Base-by-base conservation (phyloP, 495 filamentous ascomycete species). In the Aspergillus carlsbadensis region DNA sequence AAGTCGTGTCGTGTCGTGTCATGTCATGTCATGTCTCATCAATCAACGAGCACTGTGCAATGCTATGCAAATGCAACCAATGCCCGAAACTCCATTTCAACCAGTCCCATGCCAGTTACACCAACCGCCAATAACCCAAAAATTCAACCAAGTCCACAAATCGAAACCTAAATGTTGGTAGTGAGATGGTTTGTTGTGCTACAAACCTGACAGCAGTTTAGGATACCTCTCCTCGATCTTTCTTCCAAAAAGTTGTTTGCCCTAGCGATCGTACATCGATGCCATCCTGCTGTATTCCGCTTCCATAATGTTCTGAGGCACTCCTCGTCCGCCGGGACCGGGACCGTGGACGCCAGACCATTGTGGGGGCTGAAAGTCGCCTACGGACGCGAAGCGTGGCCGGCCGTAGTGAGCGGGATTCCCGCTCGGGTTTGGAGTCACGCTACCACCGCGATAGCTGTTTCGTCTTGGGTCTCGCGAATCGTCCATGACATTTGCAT, bases 241-340 rank as follows among this genome's bases (percentile, higher is more conserved):
- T n/a, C n/a, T n/a, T n/a, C n/a, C n/a, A n/a, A n/a, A n/a, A n/a
- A n/a, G n/a, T n/a, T n/a, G n/a, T n/a, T n/a, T n/a, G 26, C 26
- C 26, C 52, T 26, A 60, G 24, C 58, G 58, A 20, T 60, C 58
- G 29, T 60, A 60, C 58, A 60, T 60, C 3, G 56, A 41, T 24
- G 58, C 34, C 11, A 52, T 51, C 44, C 58, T 45, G 39, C 33
- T 24, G 35, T 56, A 56, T 42, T 60, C 58, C 22, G 49, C 54
- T 39, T 60, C 58, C 3, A 51, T 22, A n/a, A 60, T 47, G 34
- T 52, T 52, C 15, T 42, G 31, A 10, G 37, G 57, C 20, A 51
- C 33, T 3, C 50, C 50, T 20, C 57, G 36, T 5, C 39, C 31
- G 29, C 17, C 40, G 18, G 29, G 20, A 11, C 43, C 40, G 18